These are phyloP conservation scores for Fraxinus americana DNA, from an alignment of 257 asterid species.

Conservation along the genomic window DNA sequence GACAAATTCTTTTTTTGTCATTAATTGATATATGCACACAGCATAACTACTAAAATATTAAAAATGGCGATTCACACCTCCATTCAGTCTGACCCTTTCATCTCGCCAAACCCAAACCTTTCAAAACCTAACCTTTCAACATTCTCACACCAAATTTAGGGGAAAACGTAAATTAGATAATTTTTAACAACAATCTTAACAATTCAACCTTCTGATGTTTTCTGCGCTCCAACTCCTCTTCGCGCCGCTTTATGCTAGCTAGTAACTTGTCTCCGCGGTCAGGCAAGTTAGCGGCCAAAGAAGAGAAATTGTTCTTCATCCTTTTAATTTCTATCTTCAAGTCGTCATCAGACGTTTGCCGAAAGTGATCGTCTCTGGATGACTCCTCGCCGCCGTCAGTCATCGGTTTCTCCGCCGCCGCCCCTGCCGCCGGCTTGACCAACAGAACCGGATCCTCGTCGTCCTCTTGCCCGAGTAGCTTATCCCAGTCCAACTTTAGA, in stretches of 20 bases:
- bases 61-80: not conserved
- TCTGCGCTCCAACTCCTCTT: slow-evolving; percentile 39
- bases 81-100: not conserved
- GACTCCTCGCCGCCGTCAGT: slow-evolving; percentile 24
- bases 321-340: slow-evolving; percentile 24
- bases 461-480: too few relatives aligned
- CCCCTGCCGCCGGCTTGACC: slow-evolving; percentile 14
- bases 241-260: not conserved
- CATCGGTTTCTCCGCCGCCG: slow-evolving; percentile 15
- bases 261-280: slow-evolving; percentile 39
- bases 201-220: slow-evolving; percentile 37
- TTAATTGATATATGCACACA: not conserved
- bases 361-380: not conserved
- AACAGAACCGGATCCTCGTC: slow-evolving; percentile 5
- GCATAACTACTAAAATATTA: not conserved
- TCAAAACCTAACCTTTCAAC: not conserved
- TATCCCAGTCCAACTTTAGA: too few relatives aligned
- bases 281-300: not conserved
- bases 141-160: slow-evolving; percentile 11
- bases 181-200: slow-evolving; percentile 5
- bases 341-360: slow-evolving; percentile 4
- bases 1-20: not conserved
- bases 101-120: not conserved
- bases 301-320: not conserved
- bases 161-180: slow-evolving; percentile 2